phyloP scores from a whole-genome alignment of 352 stramenopile species.

The Globisporangium cederbergense region DNA sequence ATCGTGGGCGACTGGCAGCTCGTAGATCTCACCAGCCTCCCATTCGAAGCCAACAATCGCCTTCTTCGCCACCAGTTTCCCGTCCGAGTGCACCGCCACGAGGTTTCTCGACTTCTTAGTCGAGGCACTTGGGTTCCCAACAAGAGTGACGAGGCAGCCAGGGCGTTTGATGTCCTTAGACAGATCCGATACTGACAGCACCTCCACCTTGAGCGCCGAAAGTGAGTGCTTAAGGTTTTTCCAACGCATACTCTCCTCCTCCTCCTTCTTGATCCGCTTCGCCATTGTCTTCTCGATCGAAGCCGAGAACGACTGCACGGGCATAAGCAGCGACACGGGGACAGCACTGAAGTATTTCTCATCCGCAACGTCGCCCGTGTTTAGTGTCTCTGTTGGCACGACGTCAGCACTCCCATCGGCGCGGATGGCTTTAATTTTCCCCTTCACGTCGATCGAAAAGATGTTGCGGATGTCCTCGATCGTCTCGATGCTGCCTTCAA shows the following conservation, averaged over 20 bases:
- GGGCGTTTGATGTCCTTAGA: slow-evolving; percentile 27
- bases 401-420: slow-evolving; percentile 59
- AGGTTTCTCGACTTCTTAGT: slow-evolving; percentile 4
- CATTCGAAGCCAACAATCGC: slow-evolving; percentile 16
- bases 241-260: slow-evolving; percentile 24
- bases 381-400: slow-evolving; percentile 19
- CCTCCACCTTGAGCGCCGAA: slow-evolving; percentile 37
- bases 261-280: slow-evolving; percentile 22
- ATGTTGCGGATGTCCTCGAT: slow-evolving; percentile 60
- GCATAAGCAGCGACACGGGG: slow-evolving; percentile 30
- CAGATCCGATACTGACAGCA: slow-evolving; percentile 45
- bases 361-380: neutral
- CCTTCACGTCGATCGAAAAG: slow-evolving; percentile 56
- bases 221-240: slow-evolving; percentile 32
- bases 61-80: slow-evolving; percentile 25
- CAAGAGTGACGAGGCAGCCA: slow-evolving; percentile 42
- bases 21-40: slow-evolving; percentile 13
- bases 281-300: slow-evolving; percentile 36
- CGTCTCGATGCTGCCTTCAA: slow-evolving; percentile 51
- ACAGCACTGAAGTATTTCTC: slow-evolving; percentile 27
- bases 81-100: slow-evolving; percentile 18
- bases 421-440: slow-evolving; percentile 44
- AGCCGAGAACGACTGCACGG: slow-evolving; percentile 41
- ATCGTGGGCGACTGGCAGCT: slow-evolving; percentile 19
- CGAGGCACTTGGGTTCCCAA: slow-evolving; percentile 28